These are phyloP conservation scores for Psilocybe tampanensis DNA, from an alignment of 768 basidiomycete species.

Conservation along the genomic window DNA sequence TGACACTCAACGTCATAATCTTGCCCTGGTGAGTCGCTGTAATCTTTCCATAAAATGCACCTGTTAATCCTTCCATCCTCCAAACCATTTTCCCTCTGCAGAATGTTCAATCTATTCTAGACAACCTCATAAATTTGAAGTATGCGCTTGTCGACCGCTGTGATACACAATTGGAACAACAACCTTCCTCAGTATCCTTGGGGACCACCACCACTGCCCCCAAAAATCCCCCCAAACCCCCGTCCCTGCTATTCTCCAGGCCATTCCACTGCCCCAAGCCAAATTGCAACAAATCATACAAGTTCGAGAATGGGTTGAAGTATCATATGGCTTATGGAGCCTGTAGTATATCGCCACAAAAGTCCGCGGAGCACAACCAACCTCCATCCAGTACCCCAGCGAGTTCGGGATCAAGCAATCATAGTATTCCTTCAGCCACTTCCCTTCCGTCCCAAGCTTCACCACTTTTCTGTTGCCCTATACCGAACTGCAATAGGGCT, in stretches of 20 bases:
- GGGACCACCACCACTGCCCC: no score
- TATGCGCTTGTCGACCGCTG: slow-evolving; percentile 62
- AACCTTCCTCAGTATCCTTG: no score
- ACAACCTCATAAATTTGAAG: slow-evolving; percentile 66
- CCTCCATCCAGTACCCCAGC: slow-evolving; percentile 47
- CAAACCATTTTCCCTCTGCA: slow-evolving; percentile 25
- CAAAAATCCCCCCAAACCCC: slow-evolving; percentile 41
- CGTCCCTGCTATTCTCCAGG: slow-evolving; percentile 73
- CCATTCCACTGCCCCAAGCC: slow-evolving; percentile 94
- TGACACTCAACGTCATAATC: slow-evolving; percentile 61
- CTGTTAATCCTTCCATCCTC: background rate
- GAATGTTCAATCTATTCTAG: slow-evolving; percentile 79
- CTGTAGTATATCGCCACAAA: slow-evolving; percentile 60
- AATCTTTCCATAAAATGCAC: background rate
- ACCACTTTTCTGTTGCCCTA: slow-evolving; percentile 86
- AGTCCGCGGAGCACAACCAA: slow-evolving; percentile 40
- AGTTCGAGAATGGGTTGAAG: slow-evolving; percentile 94
- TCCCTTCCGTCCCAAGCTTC: slow-evolving; percentile 27
- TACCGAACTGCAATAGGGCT: slow-evolving; percentile 92
- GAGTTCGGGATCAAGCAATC: no score
- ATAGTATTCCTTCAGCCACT: no score
- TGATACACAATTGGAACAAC: slow-evolving; percentile 55
- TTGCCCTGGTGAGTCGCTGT: slow-evolving; percentile 67
- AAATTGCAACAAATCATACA: slow-evolving; percentile 95
- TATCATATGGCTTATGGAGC: slow-evolving; percentile 93